These are phyloP conservation scores for Euphorbia pulcherrima DNA, from an alignment of 345 rosid species.

Conservation along the genomic window DNA sequence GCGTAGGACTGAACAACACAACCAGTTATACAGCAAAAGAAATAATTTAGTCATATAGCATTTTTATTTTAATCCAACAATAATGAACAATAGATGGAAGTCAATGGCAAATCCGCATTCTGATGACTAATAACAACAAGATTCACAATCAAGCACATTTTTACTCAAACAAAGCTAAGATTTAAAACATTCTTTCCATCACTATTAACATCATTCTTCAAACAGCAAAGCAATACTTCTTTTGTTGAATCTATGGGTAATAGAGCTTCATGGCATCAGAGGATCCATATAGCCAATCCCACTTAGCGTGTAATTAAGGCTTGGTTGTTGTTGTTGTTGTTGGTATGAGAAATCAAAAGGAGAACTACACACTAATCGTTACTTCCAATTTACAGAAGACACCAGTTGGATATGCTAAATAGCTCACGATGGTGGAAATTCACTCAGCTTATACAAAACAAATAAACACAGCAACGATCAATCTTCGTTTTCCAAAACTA, in stretches of 20 bases:
- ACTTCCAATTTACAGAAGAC: not conserved
- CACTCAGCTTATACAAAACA: not conserved
- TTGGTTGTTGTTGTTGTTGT: too few relatives aligned
- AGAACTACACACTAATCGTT: not conserved
- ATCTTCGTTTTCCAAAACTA: not conserved
- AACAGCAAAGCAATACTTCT: not conserved
- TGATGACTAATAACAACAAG: not conserved
- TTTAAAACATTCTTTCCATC: not conserved
- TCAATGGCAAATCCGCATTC: not conserved
- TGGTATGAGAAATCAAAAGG: too few relatives aligned
- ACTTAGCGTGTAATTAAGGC: too few relatives aligned
- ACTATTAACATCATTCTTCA: not conserved
- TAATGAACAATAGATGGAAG: not conserved
- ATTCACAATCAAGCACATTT: too few relatives aligned
- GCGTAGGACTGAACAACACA: conserved; percentile 54
- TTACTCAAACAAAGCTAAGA: not conserved
- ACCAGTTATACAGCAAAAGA: conserved; percentile 8
- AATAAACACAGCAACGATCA: not conserved
- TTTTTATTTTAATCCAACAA: not conserved
- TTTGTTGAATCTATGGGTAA: not conserved
- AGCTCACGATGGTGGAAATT: not conserved
- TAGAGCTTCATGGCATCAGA: too few relatives aligned
- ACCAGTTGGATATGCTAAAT: not conserved
- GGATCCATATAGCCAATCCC: too few relatives aligned
- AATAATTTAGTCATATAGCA: not conserved